phyloP scores from a whole-genome alignment of 1,284 basidiomycete genomes.

The Boletus mariae region DNA sequence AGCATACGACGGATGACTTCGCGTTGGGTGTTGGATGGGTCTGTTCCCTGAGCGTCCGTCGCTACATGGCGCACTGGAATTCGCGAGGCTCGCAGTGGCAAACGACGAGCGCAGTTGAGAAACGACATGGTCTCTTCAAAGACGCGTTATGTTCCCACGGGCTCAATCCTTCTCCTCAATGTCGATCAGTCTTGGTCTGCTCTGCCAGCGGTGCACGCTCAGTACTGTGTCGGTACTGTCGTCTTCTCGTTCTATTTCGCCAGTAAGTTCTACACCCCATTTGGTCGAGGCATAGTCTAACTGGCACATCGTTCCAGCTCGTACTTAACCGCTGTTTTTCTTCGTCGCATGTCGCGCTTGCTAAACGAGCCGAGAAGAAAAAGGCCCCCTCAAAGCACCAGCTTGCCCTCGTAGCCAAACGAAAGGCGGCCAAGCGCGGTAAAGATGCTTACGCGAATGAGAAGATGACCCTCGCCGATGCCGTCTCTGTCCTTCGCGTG shows the following conservation, averaged over 20 bases:
- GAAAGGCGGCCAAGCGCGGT: slow-evolving; percentile 31
- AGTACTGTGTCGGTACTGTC: slow-evolving; percentile 23
- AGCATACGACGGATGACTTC: slow-evolving; percentile 74
- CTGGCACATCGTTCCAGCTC: not conserved
- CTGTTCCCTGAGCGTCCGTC: slow-evolving; percentile 21
- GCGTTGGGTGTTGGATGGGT: slow-evolving; percentile 54
- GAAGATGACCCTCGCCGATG: slow-evolving; percentile 60
- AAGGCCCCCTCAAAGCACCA: slow-evolving; percentile 63
- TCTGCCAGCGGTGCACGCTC: slow-evolving; percentile 22
- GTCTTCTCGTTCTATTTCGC: slow-evolving; percentile 25
- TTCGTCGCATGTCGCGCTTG: slow-evolving; percentile 42
- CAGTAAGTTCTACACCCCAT: slow-evolving; percentile 6
- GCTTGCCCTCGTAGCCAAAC: slow-evolving; percentile 47
- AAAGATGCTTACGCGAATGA: slow-evolving; percentile 53
- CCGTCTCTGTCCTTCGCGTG: slow-evolving; percentile 67
- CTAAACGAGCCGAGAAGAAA: slow-evolving; percentile 46
- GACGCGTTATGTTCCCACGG: slow-evolving; percentile 28
- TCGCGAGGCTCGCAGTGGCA: slow-evolving; percentile 32
- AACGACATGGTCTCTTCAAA: slow-evolving; percentile 19
- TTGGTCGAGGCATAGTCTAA: not conserved
- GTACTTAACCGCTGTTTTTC: slow-evolving; percentile 44
- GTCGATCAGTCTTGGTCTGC: slow-evolving; percentile 16
- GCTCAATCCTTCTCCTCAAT: slow-evolving; percentile 11
- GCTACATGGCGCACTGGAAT: slow-evolving; percentile 39
- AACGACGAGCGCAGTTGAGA: slow-evolving; percentile 18